Percentiles rank a stretch among this genome's conserved stretches.
phyloP scores from a whole-genome alignment of 345 rosid species.

The Linum tenue region DNA sequence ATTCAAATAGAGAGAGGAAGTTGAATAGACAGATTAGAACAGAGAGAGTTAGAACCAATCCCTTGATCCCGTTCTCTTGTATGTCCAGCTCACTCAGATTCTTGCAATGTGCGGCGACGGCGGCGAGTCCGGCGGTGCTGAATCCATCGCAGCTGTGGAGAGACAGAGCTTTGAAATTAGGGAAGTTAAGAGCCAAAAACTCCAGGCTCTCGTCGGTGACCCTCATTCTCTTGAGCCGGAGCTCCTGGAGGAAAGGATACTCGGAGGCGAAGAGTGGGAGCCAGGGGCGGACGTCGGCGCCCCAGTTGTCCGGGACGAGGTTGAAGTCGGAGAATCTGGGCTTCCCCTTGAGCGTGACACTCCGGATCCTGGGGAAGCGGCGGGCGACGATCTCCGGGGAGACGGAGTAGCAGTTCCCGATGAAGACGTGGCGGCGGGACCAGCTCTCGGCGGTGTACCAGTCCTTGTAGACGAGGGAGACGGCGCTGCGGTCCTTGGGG shows the following conservation, averaged over 20 bases:
- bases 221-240: constrained; percentile 61
- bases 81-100: constrained; percentile 28
- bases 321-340: constrained; percentile 68
- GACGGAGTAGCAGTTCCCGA: constrained; percentile 70
- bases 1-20: too few relatives aligned
- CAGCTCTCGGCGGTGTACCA: constrained; percentile 67
- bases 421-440: constrained; percentile 50
- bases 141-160: constrained; percentile 65
- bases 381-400: constrained; percentile 46
- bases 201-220: constrained; percentile 51
- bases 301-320: constrained; percentile 63
- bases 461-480: constrained; percentile 47
- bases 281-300: constrained; percentile 55
- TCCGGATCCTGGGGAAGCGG: constrained; percentile 45
- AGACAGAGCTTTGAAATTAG: constrained; percentile 44
- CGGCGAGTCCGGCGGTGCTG: constrained; percentile 53
- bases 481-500: constrained; percentile 51
- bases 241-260: constrained; percentile 49
- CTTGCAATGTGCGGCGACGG: constrained; percentile 59
- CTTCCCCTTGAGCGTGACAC: constrained; percentile 59
- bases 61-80: constrained; percentile 30
- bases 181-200: constrained; percentile 40
- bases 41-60: too few relatives aligned
- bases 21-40: too few relatives aligned
- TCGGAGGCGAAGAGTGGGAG: constrained; percentile 39